A percentile compares a stretch with the other conserved stretches of the same genome.
Conservation (phyloP, 176 grass and related monocot species). For the Thalia dealbata region DNA sequence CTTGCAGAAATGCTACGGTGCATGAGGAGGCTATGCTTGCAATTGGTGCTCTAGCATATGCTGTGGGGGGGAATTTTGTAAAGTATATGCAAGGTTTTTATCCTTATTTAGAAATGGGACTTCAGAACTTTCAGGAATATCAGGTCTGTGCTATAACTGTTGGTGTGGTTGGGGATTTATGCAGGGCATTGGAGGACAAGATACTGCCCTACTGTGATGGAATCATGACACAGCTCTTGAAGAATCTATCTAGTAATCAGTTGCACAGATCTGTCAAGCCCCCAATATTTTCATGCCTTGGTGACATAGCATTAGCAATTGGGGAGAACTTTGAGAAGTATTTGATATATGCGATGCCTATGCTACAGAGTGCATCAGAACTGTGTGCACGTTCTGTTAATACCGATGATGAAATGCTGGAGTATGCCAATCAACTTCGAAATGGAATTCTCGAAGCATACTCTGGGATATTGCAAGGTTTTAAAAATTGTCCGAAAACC, state of each 20-base stretch:
- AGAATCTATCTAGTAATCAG: constrained; percentile 20
- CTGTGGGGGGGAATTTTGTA: constrained; percentile 1
- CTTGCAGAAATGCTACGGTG: constrained; percentile 14
- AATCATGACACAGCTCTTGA: constrained; percentile 17
- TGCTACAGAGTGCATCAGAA: constrained; percentile 20
- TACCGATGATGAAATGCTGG: constrained; percentile 8
- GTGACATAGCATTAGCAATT: constrained; percentile 13
- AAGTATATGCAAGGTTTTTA: constrained; percentile 20
- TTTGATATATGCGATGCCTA: constrained; percentile 13
- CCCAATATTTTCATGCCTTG: constrained; percentile 17
- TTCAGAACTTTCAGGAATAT: constrained; percentile 18
- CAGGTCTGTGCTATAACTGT: constrained; percentile 18
- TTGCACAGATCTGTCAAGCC: constrained; percentile 18
- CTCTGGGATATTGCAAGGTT: constrained; percentile 21
- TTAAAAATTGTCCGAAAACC: constrained; percentile 12
- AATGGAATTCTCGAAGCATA: constrained; percentile 19
- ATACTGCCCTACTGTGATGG: constrained; percentile 16
- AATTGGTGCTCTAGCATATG: constrained; percentile 13
- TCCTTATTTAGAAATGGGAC: constrained; percentile 19
- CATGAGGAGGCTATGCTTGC: constrained; percentile 18
- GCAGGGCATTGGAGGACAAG: constrained; percentile 21
- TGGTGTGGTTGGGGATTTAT: constrained; percentile 16
- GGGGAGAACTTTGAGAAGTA: constrained; percentile 16
- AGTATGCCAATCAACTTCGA: constrained; percentile 15
- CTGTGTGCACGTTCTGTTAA: constrained; percentile 4